phyloP scores from a whole-genome alignment of 768 basidiomycete genomes.

The Russula compacta region DNA sequence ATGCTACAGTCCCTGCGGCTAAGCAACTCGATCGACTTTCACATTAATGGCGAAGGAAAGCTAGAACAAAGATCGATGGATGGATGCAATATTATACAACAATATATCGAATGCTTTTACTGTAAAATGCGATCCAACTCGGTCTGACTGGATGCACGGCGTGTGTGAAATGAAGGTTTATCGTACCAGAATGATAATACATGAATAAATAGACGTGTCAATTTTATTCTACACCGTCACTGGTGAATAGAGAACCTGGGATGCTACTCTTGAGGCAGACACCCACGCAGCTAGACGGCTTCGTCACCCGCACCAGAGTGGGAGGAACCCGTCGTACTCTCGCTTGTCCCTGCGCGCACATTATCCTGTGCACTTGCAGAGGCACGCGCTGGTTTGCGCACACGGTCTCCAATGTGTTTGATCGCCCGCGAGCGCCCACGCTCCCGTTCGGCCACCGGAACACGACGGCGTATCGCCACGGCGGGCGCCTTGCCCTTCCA shows the following conservation, averaged over 20 bases:
- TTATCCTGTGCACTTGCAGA: not conserved
- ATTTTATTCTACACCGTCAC: no score
- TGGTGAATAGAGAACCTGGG: no score
- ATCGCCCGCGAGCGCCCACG: conserved; percentile 19
- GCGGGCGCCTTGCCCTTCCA: conserved; percentile 17
- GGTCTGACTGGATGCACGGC: not conserved
- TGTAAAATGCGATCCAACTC: not conserved
- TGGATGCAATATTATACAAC: not conserved
- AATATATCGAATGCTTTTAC: not conserved
- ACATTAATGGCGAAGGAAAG: not conserved
- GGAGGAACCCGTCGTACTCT: not conserved
- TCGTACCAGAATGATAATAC: not conserved
- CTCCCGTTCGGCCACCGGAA: conserved; percentile 6
- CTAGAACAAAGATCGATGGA: not conserved
- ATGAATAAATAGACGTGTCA: not conserved
- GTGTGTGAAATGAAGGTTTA: not conserved
- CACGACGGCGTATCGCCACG: not conserved
- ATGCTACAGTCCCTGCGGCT: no score
- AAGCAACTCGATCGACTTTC: no score
- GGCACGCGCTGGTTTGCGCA: not conserved
- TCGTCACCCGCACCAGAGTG: not conserved
- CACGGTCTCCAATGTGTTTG: conserved; percentile 19
- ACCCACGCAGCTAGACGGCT: not conserved
- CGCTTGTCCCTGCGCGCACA: not conserved
- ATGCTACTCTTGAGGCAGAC: not conserved